Evolutionary conservation across 441 rosid genomes (phyloP).

Genomic region (Cnidoscolus chayamansa): DNA sequence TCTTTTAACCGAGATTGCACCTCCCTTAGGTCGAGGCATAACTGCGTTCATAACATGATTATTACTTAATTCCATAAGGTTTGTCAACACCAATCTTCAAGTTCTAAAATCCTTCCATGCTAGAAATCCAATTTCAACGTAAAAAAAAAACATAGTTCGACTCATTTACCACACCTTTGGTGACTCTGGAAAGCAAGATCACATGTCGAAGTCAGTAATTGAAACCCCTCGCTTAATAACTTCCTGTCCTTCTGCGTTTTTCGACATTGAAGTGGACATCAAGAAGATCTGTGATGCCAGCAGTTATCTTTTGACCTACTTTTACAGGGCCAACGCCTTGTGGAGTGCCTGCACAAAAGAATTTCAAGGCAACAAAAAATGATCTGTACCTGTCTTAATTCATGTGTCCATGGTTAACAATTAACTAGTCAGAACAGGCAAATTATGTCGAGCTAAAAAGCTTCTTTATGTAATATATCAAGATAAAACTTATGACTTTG

Average conservation of each 20-base stretch:
- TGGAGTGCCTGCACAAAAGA: slow-evolving; percentile 66
- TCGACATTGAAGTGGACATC: slow-evolving; percentile 61
- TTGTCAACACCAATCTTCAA: background rate
- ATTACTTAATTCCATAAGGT: background rate
- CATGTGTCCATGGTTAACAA: background rate
- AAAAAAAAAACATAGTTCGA: background rate
- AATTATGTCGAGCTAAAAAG: background rate
- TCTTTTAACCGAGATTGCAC: background rate
- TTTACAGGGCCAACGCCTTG: slow-evolving; percentile 91
- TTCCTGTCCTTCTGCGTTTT: slow-evolving; percentile 45
- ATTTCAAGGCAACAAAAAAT: slow-evolving; percentile 7
- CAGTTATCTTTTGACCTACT: slow-evolving; percentile 75
- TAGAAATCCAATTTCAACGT: background rate
- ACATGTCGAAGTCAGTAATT: background rate
- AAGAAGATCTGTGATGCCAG: slow-evolving; percentile 76
- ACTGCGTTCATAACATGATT: background rate
- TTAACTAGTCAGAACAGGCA: background rate
- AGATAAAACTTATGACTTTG: background rate
- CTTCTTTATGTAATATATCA: background rate
- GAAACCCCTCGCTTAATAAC: slow-evolving; percentile 25
- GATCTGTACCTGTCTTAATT: too few species aligned
- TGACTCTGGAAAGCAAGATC: background rate
- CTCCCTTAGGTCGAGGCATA: background rate
- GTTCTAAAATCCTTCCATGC: background rate
- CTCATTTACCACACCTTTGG: background rate